Conservation (phyloP, 371 early-diverging fungal species). For the Apophysomyces elegans region DNA sequence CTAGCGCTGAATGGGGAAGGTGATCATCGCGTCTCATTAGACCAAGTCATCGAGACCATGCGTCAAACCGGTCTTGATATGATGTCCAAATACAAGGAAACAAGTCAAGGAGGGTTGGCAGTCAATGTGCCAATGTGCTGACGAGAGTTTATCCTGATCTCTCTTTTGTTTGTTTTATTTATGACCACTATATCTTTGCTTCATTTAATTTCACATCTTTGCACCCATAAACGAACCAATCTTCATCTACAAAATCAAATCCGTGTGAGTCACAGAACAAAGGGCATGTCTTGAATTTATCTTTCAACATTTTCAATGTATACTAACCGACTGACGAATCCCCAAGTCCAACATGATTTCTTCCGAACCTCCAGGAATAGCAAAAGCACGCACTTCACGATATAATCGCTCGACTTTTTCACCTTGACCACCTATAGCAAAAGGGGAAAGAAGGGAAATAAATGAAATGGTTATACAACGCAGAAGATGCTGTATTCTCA, state of each 20-base stretch:
- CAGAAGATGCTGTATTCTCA: constrained; percentile 19
- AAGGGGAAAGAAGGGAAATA: neutral
- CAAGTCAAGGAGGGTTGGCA: constrained; percentile 91
- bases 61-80: constrained; percentile 92
- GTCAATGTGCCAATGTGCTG: constrained; percentile 90
- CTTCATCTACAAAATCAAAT: constrained; percentile 35
- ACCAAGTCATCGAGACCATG: constrained; percentile 97
- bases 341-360: constrained; percentile 78
- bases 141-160: constrained; percentile 6
- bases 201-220: constrained; percentile 37
- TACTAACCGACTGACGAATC: constrained; percentile 55
- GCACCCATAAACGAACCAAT: constrained; percentile 71
- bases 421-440: constrained; percentile 65
- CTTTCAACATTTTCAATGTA: constrained; percentile 3
- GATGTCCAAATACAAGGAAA: constrained; percentile 96
- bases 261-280: neutral
- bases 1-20: constrained; percentile 93
- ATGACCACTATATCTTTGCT: constrained; percentile 61
- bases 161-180: constrained; percentile 60
- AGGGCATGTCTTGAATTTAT: neutral
- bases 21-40: constrained; percentile 85
- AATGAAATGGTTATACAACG: neutral
- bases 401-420: constrained; percentile 88
- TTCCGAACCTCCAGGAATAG: constrained; percentile 78
- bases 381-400: constrained; percentile 86